A percentile compares a stretch with the other conserved stretches of the same genome.
These are phyloP conservation scores for Paracamarosporium sp. DNA, from an alignment of 2,329 filamentous ascomycete species.

Conservation along the genomic window DNA sequence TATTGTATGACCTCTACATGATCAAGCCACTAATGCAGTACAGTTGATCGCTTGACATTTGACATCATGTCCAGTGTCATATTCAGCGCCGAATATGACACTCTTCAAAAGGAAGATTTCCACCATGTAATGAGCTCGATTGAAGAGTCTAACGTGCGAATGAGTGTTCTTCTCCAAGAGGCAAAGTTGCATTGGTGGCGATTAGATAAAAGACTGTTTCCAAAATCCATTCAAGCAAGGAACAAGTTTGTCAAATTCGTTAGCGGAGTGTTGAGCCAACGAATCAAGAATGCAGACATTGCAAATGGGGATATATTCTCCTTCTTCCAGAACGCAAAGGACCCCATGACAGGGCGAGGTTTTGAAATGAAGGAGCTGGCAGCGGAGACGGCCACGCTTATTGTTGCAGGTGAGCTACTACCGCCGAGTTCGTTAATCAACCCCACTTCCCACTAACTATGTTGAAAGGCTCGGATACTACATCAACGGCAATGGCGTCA, in stretches of 20 bases:
- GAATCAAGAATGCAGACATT: conserved; percentile 12
- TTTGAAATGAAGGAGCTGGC: conserved; percentile 47
- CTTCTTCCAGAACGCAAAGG: conserved; percentile 48
- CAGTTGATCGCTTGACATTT: conserved; percentile 55
- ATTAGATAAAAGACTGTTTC: conserved; percentile 44
- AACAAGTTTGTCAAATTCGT: conserved; percentile 26
- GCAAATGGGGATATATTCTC: conserved; percentile 46
- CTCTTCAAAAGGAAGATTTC: conserved; percentile 39
- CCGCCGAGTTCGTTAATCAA: background rate
- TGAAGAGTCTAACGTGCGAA: conserved; percentile 43
- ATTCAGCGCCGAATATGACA: conserved; percentile 40
- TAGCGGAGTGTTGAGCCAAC: conserved; percentile 17
- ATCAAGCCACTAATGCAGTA: too few relatives aligned
- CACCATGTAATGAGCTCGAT: conserved; percentile 44
- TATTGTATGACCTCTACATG: too few relatives aligned
- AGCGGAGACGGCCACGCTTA: conserved; percentile 49
- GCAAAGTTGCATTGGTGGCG: conserved; percentile 15
- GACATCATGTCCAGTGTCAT: conserved; percentile 54
- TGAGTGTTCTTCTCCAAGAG: conserved; percentile 34
- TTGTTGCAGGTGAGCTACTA: conserved; percentile 1
- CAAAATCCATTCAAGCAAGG: conserved; percentile 28
- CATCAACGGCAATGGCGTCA: background rate
- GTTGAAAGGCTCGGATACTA: conserved; percentile 7
- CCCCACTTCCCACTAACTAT: background rate
- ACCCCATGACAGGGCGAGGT: conserved; percentile 47